Base-by-base conservation (phyloP, 345 rosid genomes). In the Sapria himalayana region DNA sequence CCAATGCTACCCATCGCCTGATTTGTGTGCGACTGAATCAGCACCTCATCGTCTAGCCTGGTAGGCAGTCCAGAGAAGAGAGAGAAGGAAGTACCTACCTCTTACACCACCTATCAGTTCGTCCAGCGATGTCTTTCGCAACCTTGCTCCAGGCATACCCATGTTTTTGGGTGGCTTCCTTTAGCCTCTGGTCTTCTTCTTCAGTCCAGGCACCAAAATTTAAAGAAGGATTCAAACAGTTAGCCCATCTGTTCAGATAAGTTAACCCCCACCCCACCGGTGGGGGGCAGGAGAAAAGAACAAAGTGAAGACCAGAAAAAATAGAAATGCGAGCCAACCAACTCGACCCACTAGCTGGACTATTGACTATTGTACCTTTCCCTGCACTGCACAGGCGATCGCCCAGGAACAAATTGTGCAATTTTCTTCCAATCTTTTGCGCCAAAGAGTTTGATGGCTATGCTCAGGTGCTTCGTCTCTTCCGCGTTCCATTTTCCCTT, bases 231-330 rank as follows among this genome's bases (percentile, higher is more conserved):
- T 82, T 76, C 48, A 74, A 71, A 50, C 58, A 54, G 53, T 89
- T 89, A 41, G 56, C 67, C 98, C 95, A 89, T 62, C 91, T 79
- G 62, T 46, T 25, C n/a, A n/a, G n/a, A n/a, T n/a, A n/a, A n/a
- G n/a, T n/a, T n/a, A n/a, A n/a, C n/a, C n/a, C n/a, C n/a, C n/a
- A n/a, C n/a, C n/a, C n/a, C n/a, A n/a, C n/a, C n/a, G n/a, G n/a
- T n/a, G n/a, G n/a, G n/a, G n/a, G n/a, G n/a, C n/a, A n/a, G n/a
- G n/a, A n/a, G n/a, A n/a, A n/a, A n/a, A n/a, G n/a, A n/a, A n/a
- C n/a, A n/a, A n/a, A n/a, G n/a, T n/a, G n/a, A n/a, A n/a, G n/a
- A n/a, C n/a, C n/a, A n/a, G n/a, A n/a, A n/a, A n/a, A n/a, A n/a
- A n/a, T n/a, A n/a, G n/a, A n/a, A n/a, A n/a, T n/a, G n/a, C n/a